A percentile compares a stretch with the other conserved stretches of the same genome.
These are phyloP conservation scores for Hypericum perforatum DNA, from an alignment of 345 rosid species.

Conservation along the genomic window DNA sequence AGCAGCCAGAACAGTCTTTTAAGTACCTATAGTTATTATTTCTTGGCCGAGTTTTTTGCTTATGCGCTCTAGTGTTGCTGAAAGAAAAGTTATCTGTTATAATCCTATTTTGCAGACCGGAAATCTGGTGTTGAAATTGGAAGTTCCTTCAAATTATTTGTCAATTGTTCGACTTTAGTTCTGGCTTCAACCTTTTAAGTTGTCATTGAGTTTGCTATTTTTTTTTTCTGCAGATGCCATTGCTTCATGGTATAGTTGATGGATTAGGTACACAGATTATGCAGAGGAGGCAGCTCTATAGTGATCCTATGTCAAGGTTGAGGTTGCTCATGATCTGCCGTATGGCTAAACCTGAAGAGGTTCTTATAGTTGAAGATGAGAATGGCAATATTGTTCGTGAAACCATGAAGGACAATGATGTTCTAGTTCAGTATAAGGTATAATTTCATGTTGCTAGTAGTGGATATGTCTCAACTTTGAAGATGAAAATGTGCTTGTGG, in stretches of 20 bases:
- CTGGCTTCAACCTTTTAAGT: neutral
- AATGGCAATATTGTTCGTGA: conserved; percentile 98
- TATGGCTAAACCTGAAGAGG: conserved; percentile 99
- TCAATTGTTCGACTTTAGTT: too few species aligned
- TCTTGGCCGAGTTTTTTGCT: neutral
- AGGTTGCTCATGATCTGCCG: conserved; percentile 94
- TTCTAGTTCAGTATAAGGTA: conserved; percentile 98
- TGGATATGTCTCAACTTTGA: neutral
- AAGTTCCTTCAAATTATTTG: too few species aligned
- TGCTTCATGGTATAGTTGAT: conserved; percentile 69
- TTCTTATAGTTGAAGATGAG: conserved; percentile 98
- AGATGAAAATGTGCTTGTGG: neutral
- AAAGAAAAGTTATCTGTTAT: too few species aligned
- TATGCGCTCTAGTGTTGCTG: neutral
- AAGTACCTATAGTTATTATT: too few species aligned
- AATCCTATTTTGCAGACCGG: too few species aligned
- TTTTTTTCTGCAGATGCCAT: conserved; percentile 43
- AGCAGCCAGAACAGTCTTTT: too few species aligned
- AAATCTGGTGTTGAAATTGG: too few species aligned
- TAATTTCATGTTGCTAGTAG: neutral
- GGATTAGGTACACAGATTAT: conserved; percentile 68
- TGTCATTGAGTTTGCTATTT: too few species aligned
- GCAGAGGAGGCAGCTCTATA: conserved; percentile 87
- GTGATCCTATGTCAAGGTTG: conserved; percentile 76
- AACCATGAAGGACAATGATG: conserved; percentile 99